These are phyloP conservation scores for Nakazawaea laoshanensis DNA, from an alignment of 805 yeast species.

Conservation along the genomic window DNA sequence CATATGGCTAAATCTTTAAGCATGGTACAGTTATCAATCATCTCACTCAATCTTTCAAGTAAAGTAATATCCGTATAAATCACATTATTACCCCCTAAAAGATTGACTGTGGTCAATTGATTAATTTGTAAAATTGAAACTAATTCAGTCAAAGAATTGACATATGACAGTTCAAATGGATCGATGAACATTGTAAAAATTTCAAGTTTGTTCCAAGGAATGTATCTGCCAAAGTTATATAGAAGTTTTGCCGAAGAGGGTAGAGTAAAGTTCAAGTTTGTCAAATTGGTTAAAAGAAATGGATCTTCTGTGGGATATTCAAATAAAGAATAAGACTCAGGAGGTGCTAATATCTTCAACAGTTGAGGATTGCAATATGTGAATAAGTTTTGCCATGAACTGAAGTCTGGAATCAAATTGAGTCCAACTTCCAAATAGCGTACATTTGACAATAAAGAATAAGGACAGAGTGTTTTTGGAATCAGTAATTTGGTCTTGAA, in stretches of 20 bases:
- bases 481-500: constrained; percentile 2
- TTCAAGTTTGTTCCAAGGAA: constrained; percentile 1
- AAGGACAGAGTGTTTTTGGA: not conserved
- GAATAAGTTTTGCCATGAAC: too few species aligned
- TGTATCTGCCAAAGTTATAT: not conserved
- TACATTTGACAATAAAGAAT: too few species aligned
- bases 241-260: not conserved
- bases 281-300: not conserved
- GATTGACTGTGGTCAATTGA: constrained; percentile 1
- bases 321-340: too few species aligned
- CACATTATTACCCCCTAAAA: constrained; percentile 5
- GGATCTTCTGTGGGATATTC: too few species aligned
- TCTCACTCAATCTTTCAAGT: not conserved
- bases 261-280: not conserved
- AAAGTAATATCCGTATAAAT: not conserved
- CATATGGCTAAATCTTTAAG: constrained; percentile 1
- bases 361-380: too few species aligned
- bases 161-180: constrained; percentile 5
- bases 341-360: too few species aligned
- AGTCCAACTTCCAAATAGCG: too few species aligned
- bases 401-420: not conserved
- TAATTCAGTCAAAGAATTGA: too few species aligned
- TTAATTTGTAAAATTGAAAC: too few species aligned
- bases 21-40: not conserved
- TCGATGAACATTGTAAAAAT: constrained; percentile 6